Base-by-base conservation (phyloP, 805 yeast species). In the Yarrowia hollandica region DNA sequence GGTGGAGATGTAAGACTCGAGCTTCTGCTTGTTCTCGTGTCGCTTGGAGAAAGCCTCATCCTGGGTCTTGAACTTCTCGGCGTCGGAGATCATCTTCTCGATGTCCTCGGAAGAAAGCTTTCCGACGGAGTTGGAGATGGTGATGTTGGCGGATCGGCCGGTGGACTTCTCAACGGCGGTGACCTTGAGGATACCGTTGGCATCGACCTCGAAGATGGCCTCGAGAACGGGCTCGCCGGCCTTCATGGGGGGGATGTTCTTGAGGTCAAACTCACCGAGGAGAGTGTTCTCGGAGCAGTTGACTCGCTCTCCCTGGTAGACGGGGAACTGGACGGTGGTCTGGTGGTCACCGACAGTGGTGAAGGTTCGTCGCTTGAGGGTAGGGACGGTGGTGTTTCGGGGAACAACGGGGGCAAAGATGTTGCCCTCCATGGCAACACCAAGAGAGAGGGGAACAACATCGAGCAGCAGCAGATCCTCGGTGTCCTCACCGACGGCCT, bases 361-460 rank as follows among this genome's bases (percentile, higher is more conserved):
- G 90, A 92, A 92, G 70, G 96, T 92, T 83, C 96, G 90, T 75
- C 96, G 87, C 88, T 92, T 92, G 80, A 90, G 88, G 78, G 98
- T 92, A 79, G 99, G 99, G 71, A 92, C 96, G 72, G 98, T 92
- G 70, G 98, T 88, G 88, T 94, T 94, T 84, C 99, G 90, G 81
- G 97, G 97, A 70, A 94, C 96, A 76, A 94, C 96, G 73, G 96
- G 94, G 74, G 97, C 96, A 82, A 92, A 91, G 75, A 94, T 92
- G 79, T 94, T 95, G 81, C 99, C 99, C 81, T 91, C 94, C 88
- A 94, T 94, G 81, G 96, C 98, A 78, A 92, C 96, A 89, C 99
- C 99, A 74, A 92, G 84, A 68, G 98, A 91, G 75, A 92, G 86
- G 77, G 99, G 99, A 74, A 91, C 91, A 71, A 92, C 98, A 82